Percentiles rank a stretch among this genome's conserved stretches.
phyloP scores from a whole-genome alignment of 257 asterid genomes.

The Fraxinus quadrangulata region DNA sequence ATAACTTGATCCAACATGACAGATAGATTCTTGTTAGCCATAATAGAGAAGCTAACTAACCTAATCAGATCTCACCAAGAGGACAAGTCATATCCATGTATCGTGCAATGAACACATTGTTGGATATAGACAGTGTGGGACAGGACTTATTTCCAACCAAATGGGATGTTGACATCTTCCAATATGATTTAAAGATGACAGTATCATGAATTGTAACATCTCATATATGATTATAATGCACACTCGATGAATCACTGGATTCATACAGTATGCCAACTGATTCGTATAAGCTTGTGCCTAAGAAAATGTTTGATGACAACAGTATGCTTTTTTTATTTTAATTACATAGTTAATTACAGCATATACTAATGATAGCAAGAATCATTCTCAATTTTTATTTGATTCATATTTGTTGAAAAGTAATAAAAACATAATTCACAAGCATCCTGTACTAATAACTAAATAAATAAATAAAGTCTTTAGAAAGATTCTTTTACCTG shows the following conservation, averaged over 20 bases:
- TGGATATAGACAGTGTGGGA: neutral
- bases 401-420: neutral
- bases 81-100: neutral
- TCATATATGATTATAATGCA: neutral
- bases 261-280: neutral
- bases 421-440: neutral
- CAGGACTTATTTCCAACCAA: neutral
- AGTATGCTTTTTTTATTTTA: neutral
- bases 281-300: neutral
- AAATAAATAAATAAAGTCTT: neutral
- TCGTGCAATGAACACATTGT: neutral
- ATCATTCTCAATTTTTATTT: neutral
- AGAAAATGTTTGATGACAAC: neutral
- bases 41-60: no score
- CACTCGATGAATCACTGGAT: neutral
- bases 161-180: neutral
- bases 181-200: neutral
- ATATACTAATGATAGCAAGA: neutral
- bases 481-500: conserved; percentile 51
- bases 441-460: neutral
- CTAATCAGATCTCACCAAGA: neutral
- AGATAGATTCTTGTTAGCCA: no score
- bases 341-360: neutral
- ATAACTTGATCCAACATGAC: neutral
- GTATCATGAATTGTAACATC: neutral